Base-by-base conservation (phyloP, 2,329 filamentous ascomycete species). In the Xylaria multiplex region DNA sequence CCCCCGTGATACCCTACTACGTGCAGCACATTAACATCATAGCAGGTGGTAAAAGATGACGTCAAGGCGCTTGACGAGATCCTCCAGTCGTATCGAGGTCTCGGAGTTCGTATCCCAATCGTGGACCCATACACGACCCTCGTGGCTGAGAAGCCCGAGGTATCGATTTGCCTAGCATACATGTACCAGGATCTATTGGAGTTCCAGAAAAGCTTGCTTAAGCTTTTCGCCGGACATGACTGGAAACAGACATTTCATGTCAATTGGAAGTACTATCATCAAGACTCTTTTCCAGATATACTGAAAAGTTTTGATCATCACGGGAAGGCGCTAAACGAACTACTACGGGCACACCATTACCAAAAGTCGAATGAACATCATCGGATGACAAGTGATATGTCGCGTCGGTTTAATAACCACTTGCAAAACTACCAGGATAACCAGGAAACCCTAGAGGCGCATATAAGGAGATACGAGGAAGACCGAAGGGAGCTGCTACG, bases 131-230 rank as follows among this genome's bases (percentile, higher is more conserved):
- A 70, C 37, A 48, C 58, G 2, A 14, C 48, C 14, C 46, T 71
- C 5, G 65, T 73, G 9, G 59, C 53, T 22, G 62, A 68, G 22
- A 58, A 40, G 11, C 62, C 69, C 14, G 63, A 65, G 24, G 65
- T 71, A 37, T 63, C 50, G 16, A 71, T 67, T 14, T 71, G 67
- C 24, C 53, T 75, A 2, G 67, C 68, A 2, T 69, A 59, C 43
- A 70, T 75, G 59, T 75, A 75, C 50, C 62, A 66, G 1, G 73
- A 75, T 40, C 37, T 75, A 13, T 49, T 73, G 8, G 30, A 63
- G 1, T 74, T 75, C 40, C 72, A 74, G 24, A 42, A 42, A 6
- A 64, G 59, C 11, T 45, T 71, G 6, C 59, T 73, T 19, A 63
- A 69, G 42, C 67, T 71, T 30, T 66, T 66, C 13, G 24, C 30